These are phyloP conservation scores for Exophiala mesophila DNA, from an alignment of 2,329 filamentous ascomycete genomes.

Conservation along the genomic window DNA sequence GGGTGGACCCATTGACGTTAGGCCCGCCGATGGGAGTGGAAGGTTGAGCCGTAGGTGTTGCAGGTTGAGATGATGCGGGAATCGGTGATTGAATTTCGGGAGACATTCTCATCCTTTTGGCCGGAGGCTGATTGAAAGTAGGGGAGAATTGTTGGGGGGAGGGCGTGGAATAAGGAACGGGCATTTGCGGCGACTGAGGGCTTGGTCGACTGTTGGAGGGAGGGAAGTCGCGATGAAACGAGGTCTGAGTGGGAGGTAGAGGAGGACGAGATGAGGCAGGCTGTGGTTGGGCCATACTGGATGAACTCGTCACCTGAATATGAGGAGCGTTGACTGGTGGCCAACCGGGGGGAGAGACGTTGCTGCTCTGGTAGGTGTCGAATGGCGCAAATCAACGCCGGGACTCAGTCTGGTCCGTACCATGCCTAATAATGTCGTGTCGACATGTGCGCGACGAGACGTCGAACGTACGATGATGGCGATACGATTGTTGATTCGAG, in stretches of 20 bases:
- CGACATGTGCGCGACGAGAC: slow-evolving; percentile 7
- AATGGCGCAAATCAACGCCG: slow-evolving; percentile 23
- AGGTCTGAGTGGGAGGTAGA: slow-evolving; percentile 19
- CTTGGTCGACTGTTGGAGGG: slow-evolving; percentile 21
- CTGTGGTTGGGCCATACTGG: slow-evolving; percentile 23
- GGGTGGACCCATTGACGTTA: slow-evolving; percentile 53
- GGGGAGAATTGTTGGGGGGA: slow-evolving; percentile 58
- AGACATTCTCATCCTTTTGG: slow-evolving; percentile 69
- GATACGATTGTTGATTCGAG: no score
- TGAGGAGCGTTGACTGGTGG: slow-evolving; percentile 3
- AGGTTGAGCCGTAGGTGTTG: slow-evolving; percentile 27
- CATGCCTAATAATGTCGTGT: slow-evolving; percentile 18
- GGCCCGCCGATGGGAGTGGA: slow-evolving; percentile 29
- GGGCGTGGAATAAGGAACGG: slow-evolving; percentile 51
- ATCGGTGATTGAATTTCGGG: slow-evolving; percentile 62
- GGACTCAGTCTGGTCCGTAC: slow-evolving; percentile 17
- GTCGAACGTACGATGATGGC: no score
- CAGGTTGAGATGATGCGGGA: slow-evolving; percentile 37
- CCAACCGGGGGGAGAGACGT: background rate
- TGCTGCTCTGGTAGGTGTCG: slow-evolving; percentile 14
- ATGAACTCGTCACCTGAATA: slow-evolving; percentile 9
- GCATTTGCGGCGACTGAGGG: slow-evolving; percentile 22
- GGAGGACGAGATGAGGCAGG: slow-evolving; percentile 21
- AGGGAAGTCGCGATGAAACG: slow-evolving; percentile 20
- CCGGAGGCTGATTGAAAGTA: slow-evolving; percentile 48